Base-by-base conservation (phyloP, 306 rosid species). In the Phaseolus lunatus region DNA sequence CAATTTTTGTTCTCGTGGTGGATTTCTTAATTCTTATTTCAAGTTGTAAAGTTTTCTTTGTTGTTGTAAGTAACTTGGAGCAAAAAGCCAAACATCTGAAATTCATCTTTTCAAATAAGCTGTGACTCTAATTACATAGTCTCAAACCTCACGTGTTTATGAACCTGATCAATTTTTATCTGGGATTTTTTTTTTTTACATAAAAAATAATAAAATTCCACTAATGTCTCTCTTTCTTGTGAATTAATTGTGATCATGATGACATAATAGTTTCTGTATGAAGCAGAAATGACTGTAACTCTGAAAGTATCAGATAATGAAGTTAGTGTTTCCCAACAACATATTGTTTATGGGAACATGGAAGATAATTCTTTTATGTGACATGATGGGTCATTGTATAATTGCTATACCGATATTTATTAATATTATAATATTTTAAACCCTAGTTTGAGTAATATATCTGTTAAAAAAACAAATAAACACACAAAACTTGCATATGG, bases 1-100 rank as follows among this genome's bases (percentile, higher is more conserved):
- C 35, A 31, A 33, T 6, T 33, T 33, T 0, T 33, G 0, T 76
- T 75, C 49, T 74, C 68, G 81, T 61, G 78, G 18, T 47, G 72
- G n/a, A n/a, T n/a, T n/a, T n/a, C n/a, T n/a, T n/a, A n/a, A n/a
- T n/a, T n/a, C n/a, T n/a, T n/a, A n/a, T n/a, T n/a, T n/a, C n/a
- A n/a, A n/a, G n/a, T n/a, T n/a, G n/a, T n/a, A n/a, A n/a, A n/a
- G n/a, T n/a, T n/a, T n/a, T n/a, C n/a, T n/a, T n/a, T n/a, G n/a
- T n/a, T n/a, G n/a, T n/a, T n/a, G n/a, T n/a, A n/a, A n/a, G n/a
- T n/a, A n/a, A n/a, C 27, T 24, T 24, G 27, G 2, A 24, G 27
- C 1, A 24, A 24, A 24, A 24, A 24, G 2, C 27, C 2, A 2
- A 24, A 24, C 27, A 24, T 24, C 2, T 2, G 2, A 24, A 24